Evolutionary conservation across 2,329 filamentous ascomycete genomes (phyloP), one percentile per base, ranked within the genome.

Genomic region (Cordyceps tenuipes): DNA sequence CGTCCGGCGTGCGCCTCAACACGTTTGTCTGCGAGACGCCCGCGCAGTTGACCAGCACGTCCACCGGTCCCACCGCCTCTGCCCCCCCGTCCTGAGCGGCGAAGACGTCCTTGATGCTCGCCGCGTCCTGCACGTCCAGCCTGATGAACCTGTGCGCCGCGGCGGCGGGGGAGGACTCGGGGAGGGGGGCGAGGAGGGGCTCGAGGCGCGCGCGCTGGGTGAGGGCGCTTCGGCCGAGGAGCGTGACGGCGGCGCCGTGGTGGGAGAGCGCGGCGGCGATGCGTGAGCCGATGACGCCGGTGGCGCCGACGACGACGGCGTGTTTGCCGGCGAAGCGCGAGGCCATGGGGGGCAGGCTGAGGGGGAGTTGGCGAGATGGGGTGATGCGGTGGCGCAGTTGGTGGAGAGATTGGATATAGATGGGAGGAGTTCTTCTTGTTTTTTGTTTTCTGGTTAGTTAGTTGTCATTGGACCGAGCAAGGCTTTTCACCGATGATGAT

Each of bases 41-140:
- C 0, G 91, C 91, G 29, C 89, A 88, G 68, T 96, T 95, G 64
- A 96, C 80, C 1, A 96, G 80, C 34, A 93, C 76, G 66, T 83
- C 78, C 9, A 77, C 64, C 9, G 69, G 67, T 0, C 73, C 73
- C 41, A 75, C 68, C 43, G 61, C 36, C 13, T 54, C 39, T 29
- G 56, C 23, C 13, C 23, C 21, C 17, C 7, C 8, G 53, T 36
- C 13, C 3, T 48, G 57, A 12, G 39, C 53, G 4, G 59, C 60
- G 62, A 75, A 74, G 2, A 70, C 64, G 21, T 63, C 60, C 58
- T 71, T 69, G 50, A 75, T 72, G 3, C 62, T 67, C 2, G 63
- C 63, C 6, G 61, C 60, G 48, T 69, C 64, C 2, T 68, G 62
- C 34, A 70, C 69, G 59, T 75, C 71, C n/a, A 75, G 62, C 3